Evolutionary conservation across 257 asterid species (phyloP), one percentile per base, ranked within the genome.

Genomic region (Dorcoceras hygrometricum): DNA sequence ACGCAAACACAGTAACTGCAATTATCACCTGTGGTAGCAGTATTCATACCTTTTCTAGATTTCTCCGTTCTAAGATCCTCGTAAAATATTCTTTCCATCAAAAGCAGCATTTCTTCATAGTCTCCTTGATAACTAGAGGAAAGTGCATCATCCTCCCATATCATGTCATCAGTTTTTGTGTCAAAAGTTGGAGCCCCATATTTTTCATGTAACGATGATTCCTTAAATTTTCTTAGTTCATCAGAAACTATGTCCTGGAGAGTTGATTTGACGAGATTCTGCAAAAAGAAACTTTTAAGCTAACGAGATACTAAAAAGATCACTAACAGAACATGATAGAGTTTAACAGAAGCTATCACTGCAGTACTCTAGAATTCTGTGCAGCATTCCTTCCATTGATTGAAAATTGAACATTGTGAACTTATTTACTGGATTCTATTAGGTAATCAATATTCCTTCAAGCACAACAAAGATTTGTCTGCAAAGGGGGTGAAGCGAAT

Each of bases 81-180:
- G 69, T 90, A 94, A 79, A 94, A 90, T 72, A 94, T 82, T 60
- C 85, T 85, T 73, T 90, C 96, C 96, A 90, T 88, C 76, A 88
- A 91, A 68, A 94, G 26, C 71, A 94, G 65, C 67, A 94, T 83
- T 77, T 94, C 92, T 79, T 94, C 97, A 46, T 90, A 85, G 75
- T 85, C 95, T 11, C 94, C 96, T 75, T 81, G 84, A 78, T 76
- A 80, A 77, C 84, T 86, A 20, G 87, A 70, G 65, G 77, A 85
- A 67, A 84, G 80, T 63, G 96, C 93, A 69, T 90, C 86, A 79
- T 88, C 90, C 74, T 94, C 96, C 97, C 97, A 94, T 79, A 94
- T 78, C 80, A 80, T 78, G 81, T 90, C 92, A 73, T 82, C 89
- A 66, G 61, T 48, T 36, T 68, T 73, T 25, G 75, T 67, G 66